phyloP scores from a whole-genome alignment of 306 rosid species.

The Chamaecrista fasciculata region DNA sequence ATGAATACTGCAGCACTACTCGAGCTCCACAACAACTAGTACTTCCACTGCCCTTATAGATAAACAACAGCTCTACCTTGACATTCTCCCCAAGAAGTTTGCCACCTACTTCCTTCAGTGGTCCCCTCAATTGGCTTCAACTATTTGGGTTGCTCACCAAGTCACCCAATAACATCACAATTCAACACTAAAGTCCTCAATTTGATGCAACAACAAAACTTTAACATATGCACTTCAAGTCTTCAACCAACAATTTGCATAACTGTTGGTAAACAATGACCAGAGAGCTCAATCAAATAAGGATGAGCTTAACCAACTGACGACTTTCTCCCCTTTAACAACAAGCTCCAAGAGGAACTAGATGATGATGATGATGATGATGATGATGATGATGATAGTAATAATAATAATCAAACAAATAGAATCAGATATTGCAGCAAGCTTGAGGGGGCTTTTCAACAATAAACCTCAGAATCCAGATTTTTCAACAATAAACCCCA shows the following conservation, averaged over 20 bases:
- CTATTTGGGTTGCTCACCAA: neutral
- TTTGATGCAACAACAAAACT: no score
- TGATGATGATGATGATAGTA: no score
- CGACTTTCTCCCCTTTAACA: neutral
- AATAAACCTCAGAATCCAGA: no score
- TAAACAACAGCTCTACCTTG: no score
- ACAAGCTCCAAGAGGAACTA: neutral
- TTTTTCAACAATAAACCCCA: neutral
- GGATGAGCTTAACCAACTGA: neutral
- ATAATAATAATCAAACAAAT: neutral
- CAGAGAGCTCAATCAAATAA: neutral
- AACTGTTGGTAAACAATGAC: neutral
- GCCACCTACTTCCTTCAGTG: neutral
- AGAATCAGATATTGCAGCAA: neutral
- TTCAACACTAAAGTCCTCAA: neutral
- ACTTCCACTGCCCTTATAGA: neutral
- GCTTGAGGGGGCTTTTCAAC: no score
- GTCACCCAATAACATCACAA: neutral
- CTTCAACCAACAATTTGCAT: neutral
- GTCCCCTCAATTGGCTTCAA: neutral
- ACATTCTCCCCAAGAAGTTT: no score
- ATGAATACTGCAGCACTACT: neutral
- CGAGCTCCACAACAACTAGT: neutral
- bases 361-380: no score
- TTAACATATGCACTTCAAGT: no score